These are phyloP conservation scores for Diaporthe vexans DNA, from an alignment of 2,329 filamentous ascomycete genomes.

Conservation along the genomic window DNA sequence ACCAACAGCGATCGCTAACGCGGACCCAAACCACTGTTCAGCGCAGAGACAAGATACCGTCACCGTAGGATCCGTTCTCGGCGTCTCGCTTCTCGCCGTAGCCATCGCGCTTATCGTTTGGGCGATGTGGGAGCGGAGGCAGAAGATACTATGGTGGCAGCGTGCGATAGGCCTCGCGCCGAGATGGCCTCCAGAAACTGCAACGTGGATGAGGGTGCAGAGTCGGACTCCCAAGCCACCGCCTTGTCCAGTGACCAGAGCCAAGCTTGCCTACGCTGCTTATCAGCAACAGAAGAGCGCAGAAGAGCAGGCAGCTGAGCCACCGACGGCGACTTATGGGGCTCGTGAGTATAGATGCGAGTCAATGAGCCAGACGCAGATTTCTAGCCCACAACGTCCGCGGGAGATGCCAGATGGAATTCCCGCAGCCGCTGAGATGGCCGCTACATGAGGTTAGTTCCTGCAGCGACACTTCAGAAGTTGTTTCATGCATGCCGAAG, in stretches of 20 bases:
- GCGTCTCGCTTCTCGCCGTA: neutral
- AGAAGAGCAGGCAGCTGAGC: neutral
- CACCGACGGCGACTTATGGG: neutral
- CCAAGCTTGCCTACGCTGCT: neutral
- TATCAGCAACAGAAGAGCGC: neutral
- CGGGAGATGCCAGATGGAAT: conserved; percentile 21
- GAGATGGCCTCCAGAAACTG: neutral
- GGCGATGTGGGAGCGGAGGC: conserved; percentile 34
- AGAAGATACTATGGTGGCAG: conserved; percentile 24
- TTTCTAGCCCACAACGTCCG: neutral
- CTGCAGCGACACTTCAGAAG: neutral
- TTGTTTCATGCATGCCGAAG: too few species aligned
- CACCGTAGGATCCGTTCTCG: neutral
- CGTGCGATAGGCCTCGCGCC: neutral
- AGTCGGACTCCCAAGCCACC: neutral
- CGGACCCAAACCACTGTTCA: neutral
- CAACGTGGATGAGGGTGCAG: neutral
- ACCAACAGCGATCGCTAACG: neutral
- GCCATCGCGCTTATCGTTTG: neutral
- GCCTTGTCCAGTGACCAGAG: conserved; percentile 3
- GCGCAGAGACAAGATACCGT: neutral
- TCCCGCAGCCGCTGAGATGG: conserved; percentile 38
- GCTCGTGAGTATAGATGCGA: neutral
- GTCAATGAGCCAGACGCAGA: neutral
- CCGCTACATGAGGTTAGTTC: neutral